Base-by-base conservation (phyloP, 2,329 filamentous ascomycete genomes). In the Hymenoscyphus repandus region DNA sequence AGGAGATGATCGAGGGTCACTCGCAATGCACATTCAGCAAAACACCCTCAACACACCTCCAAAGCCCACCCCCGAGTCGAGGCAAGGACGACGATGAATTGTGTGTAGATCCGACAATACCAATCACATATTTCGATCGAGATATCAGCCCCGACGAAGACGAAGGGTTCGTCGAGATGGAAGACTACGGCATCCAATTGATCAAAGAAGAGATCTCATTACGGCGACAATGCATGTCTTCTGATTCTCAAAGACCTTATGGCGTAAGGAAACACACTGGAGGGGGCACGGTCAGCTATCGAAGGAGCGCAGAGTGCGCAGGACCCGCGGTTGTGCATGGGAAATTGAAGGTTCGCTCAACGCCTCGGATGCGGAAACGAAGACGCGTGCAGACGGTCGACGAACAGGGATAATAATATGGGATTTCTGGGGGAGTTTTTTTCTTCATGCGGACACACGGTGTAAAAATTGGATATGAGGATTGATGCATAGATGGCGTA, bases 101-200 rank as follows among this genome's bases (percentile, higher is more conserved):
- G 4, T 22, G 31, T n/a, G 49, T 51, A 5, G 40, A 42, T 1
- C 18, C 20, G 10, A 18, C 20, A 12, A 27, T 38, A 17, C 30
- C 33, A 6, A 30, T 42, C 1, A 46, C 43, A 6, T 27, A 11
- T 17, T 32, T 31, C 6, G 12, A 27, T n/a, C 20, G 41, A 15
- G 10, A 38, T 3, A 41, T 38, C 9, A 48, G 17, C 12, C 27
- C 43, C 4, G 53, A 59, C 13, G 55, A 58, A 11, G 61, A 63
- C 20, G 61, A 63, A 20, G 61, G 59, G 0, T 63, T 61, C 41
- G 40, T 22, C 1, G 59, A 63, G 17, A 51, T 53, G 37, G 54
- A 53, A 13, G 50, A 54, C 5, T 6, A 34, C 9, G 22, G 22
- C 22, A 10, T 42, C 27, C 17, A 27, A 1, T 38, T 39, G n/a